Percentiles rank a stretch among this genome's conserved stretches.
phyloP scores from a whole-genome alignment of 2,329 filamentous ascomycete species.

The Magnaporthiopsis poae region DNA sequence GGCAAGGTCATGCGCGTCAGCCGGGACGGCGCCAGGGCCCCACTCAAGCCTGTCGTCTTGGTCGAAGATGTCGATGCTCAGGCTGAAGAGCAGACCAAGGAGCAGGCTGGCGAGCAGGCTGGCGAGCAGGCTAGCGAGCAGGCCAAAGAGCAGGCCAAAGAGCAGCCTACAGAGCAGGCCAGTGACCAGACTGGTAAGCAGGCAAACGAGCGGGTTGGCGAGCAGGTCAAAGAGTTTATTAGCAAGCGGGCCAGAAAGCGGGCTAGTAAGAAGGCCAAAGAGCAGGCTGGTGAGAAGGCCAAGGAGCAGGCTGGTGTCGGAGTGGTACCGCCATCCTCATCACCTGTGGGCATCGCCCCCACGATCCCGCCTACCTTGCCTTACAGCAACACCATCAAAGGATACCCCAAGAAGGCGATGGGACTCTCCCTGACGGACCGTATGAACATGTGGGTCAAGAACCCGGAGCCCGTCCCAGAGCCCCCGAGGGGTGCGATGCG shows the following conservation, averaged over 20 bases:
- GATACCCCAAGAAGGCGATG: too few species aligned
- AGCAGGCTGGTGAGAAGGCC: too few species aligned
- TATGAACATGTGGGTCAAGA: neutral
- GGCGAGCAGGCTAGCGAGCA: neutral
- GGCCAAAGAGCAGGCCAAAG: neutral
- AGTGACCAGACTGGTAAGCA: neutral
- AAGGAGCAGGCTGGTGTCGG: too few species aligned
- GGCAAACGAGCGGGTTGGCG: neutral
- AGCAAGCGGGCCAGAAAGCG: neutral
- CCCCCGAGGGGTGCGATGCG: neutral
- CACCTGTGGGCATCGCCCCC: too few species aligned
- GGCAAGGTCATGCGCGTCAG: constrained; percentile 10
- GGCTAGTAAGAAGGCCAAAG: too few species aligned
- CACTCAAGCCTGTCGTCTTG: neutral
- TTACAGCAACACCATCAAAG: too few species aligned
- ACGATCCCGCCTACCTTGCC: too few species aligned
- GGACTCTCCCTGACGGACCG: too few species aligned
- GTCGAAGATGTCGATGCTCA: neutral
- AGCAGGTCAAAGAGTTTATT: neutral
- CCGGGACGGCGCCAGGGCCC: neutral
- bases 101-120: too few species aligned
- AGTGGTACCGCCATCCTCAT: too few species aligned
- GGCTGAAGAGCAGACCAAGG: neutral
- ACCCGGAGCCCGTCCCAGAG: neutral
- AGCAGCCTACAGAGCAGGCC: too few species aligned